Evolutionary conservation across 805 yeast genomes (phyloP), one percentile per base, ranked within the genome.

Genomic region (Lipomyces chichibuensis): DNA sequence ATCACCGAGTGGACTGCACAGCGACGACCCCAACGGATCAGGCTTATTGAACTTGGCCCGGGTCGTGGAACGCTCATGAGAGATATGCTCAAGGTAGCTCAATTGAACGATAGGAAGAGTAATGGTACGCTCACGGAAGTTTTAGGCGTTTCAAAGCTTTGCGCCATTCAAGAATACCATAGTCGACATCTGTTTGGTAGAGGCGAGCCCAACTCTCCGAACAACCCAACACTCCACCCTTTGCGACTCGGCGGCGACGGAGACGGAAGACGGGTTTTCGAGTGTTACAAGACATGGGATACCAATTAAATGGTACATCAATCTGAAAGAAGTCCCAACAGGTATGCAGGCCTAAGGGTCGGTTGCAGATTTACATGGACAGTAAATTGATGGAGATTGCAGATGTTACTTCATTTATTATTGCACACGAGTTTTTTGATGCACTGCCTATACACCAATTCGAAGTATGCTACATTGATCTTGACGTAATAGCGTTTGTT

Each of bases 401-500:
- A 52, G 55, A 59, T 2, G 57, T 72, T 29, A 81, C 90, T 55
- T 88, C 89, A 66, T 91, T 85, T 74, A 81, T 90, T 4, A 75
- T 91, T 63, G 95, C 96, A 0, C 97, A 91, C 75, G 97, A 91
- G 76, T 91, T 91, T 73, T 91, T 88, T 74, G 97, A 91, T 77
- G 96, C 97, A 0, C 79, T 91, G 64, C 96, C 97, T 0, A 87
- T 91, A 29, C 87, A 88, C 70, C 84, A 87, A 69, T 91, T 89
- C 74, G 82, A 83, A 62, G 84, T 53, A 60, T 53, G n/a, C 17
- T 29, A 11, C 27, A 58, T 25, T 43, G 23, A 43, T 17, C 39
- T 17, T n/a, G 3, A 11, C 8, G 49, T 43, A 43, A 43, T 17
- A n/a, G 20, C 25, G 14, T 14, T 17, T 9, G 49, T 7, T 7